These are phyloP conservation scores for Rosellinia necatrix DNA, from an alignment of 2,329 filamentous ascomycete genomes.

Conservation along the genomic window DNA sequence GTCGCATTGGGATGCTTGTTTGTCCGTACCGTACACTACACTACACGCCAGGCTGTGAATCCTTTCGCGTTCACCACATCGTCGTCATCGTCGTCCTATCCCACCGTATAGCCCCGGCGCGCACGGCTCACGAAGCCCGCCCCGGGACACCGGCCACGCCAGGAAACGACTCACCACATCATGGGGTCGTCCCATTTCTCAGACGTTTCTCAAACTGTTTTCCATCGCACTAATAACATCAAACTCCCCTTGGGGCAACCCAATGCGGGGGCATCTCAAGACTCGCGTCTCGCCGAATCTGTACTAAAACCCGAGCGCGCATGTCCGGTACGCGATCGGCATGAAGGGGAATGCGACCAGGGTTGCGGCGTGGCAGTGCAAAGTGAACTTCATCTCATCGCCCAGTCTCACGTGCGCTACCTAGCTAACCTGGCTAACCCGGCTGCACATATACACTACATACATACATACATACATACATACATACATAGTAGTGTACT, in stretches of 20 bases:
- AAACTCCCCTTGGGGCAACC: constrained; percentile 16
- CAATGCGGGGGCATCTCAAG: constrained; percentile 1
- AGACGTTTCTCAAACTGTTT: constrained; percentile 26
- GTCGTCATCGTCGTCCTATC: no score
- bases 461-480: no score
- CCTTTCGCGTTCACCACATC: no score
- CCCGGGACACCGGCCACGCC: constrained; percentile 25
- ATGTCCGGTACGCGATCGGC: constrained; percentile 12
- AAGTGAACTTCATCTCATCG: constrained; percentile 16
- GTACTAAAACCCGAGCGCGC: constrained; percentile 9
- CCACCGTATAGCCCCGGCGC: no score
- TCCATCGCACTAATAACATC: constrained; percentile 10
- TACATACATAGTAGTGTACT: no score
- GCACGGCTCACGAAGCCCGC: no score
- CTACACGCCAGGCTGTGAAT: no score
- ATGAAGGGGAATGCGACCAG: not conserved
- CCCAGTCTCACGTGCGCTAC: not conserved
- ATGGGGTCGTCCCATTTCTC: constrained; percentile 26
- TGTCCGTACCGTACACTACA: not conserved
- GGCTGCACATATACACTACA: not conserved
- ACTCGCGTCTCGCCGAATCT: constrained; percentile 23
- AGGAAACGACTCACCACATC: constrained; percentile 14
- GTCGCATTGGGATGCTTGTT: not conserved
- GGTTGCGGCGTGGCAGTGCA: constrained; percentile 17
- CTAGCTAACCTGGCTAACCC: not conserved